Evolutionary conservation across 2,329 filamentous ascomycete species (phyloP), one percentile per base, ranked within the genome.

Genomic region (Parafenestella ontariensis): DNA sequence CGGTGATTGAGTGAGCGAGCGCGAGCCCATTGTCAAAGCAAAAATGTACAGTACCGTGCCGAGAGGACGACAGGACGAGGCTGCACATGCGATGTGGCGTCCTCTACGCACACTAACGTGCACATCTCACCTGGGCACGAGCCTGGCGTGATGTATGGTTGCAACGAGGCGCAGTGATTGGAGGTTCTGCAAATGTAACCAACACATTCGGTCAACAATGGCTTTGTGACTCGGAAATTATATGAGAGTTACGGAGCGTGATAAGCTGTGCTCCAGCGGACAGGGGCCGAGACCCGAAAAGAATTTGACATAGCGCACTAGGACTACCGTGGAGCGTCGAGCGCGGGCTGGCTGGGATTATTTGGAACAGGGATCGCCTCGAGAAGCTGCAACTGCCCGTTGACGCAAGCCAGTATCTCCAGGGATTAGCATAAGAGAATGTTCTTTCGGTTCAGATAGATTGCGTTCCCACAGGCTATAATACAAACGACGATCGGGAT

Each of bases 211-310:
- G 39, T 57, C 44, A 46, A 54, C 46, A 45, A 50, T 52, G 52
- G 45, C 60, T 46, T 28, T 61, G 61, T 63, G 63, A 65, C 11
- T 55, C 64, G 65, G 65, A 68, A 53, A 68, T 66, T 60, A 59
- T 57, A 49, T 51, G 41, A 42, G 34, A 47, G 41, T 29, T 28
- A 21, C 44, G 41, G 37, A 46, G 47, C 33, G 23, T 46, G 48
- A 50, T 28, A 34, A 34, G 54, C 45, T 28, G 43, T 44, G 49
- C 37, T 36, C 45, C 39, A 46, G 45, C 40, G 43, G 24, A 13
- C 41, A 34, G 42, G 23, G n/a, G 45, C 45, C 50, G 39, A 44
- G 20, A 31, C 28, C 23, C 23, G 45, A 29, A 43, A 29, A 28
- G 42, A 28, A n/a, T n/a, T 29, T 24, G 28, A 46, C 10, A 49